A percentile compares a stretch with the other conserved stretches of the same genome.
phyloP scores from a whole-genome alignment of 352 stramenopile species.

The Phytophthora foliorum region DNA sequence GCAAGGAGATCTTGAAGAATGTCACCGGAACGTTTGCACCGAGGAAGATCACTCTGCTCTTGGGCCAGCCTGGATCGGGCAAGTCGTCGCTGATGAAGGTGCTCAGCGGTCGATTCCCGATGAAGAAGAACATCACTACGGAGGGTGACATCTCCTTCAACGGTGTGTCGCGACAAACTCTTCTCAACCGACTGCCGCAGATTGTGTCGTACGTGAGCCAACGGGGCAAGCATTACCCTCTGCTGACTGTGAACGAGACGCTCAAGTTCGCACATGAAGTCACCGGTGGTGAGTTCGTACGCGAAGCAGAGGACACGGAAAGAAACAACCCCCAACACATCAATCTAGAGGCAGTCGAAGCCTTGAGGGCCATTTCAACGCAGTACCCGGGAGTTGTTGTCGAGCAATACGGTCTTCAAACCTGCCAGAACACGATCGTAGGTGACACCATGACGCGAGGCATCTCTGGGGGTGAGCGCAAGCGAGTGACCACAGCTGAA shows the following conservation, averaged over 20 bases:
- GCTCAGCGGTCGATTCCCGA: conserved; percentile 30
- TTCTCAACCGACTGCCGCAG: conserved; percentile 23
- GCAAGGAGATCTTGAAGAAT: conserved; percentile 42
- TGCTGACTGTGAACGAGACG: conserved; percentile 31
- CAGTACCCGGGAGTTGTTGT: conserved; percentile 48
- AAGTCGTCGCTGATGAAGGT: conserved; percentile 30
- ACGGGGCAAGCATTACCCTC: conserved; percentile 28
- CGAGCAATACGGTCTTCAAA: conserved; percentile 38
- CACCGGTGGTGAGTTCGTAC: conserved; percentile 14
- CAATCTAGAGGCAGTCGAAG: conserved; percentile 20
- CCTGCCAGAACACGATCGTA: conserved; percentile 43
- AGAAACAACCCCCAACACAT: not conserved
- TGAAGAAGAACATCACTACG: conserved; percentile 35
- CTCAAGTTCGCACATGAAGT: conserved; percentile 28
- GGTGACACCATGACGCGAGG: conserved; percentile 62
- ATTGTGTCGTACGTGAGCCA: conserved; percentile 33
- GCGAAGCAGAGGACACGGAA: conserved; percentile 25
- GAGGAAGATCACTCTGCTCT: conserved; percentile 26
- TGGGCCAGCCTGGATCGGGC: conserved; percentile 22
- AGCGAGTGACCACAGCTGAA: conserved; percentile 45
- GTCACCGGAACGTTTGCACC: conserved; percentile 25
- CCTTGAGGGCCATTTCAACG: conserved; percentile 18
- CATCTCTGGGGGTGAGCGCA: conserved; percentile 85
- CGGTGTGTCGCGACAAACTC: not conserved
- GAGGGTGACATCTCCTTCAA: conserved; percentile 33